Percentiles rank a stretch among this genome's conserved stretches.
Conservation (phyloP, 257 asterid species). For the Rhazya stricta region DNA sequence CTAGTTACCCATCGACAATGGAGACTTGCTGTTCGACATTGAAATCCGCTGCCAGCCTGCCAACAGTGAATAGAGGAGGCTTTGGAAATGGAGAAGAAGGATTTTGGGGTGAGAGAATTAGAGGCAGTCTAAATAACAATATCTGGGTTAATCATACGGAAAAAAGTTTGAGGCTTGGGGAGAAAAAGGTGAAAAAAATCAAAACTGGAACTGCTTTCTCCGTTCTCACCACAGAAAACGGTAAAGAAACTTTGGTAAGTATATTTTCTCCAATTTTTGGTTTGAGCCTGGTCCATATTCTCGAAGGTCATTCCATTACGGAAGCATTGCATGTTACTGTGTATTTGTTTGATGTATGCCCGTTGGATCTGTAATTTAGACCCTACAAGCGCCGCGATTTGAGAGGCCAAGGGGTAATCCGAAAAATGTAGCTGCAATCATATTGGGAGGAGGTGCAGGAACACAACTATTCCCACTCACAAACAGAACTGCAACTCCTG, state of each 20-base stretch:
- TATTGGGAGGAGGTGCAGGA: conserved; percentile 96
- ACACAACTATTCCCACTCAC: conserved; percentile 90
- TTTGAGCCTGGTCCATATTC: background rate
- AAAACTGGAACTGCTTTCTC: conserved; percentile 67
- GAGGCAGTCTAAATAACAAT: conserved; percentile 38
- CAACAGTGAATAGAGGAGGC: conserved; percentile 29
- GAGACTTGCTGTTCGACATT: conserved; percentile 53
- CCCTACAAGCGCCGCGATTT: conserved; percentile 38
- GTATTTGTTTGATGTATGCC: conserved; percentile 13
- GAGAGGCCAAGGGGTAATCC: conserved; percentile 73
- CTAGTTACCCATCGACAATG: conserved; percentile 38
- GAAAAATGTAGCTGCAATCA: conserved; percentile 85
- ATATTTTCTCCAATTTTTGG: background rate
- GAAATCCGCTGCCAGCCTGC: conserved; percentile 44
- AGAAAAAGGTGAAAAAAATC: conserved; percentile 37
- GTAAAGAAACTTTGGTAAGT: conserved; percentile 50
- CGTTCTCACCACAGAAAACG: conserved; percentile 69
- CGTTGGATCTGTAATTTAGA: conserved; percentile 40
- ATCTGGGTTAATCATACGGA: conserved; percentile 32
- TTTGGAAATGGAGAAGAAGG: conserved; percentile 42
- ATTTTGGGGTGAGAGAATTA: conserved; percentile 52
- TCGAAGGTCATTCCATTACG: background rate
- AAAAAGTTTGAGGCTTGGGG: conserved; percentile 38
- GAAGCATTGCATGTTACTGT: background rate
- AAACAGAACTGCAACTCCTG: conserved; percentile 86